A percentile compares a stretch with the other conserved stretches of the same genome.
Conservation (phyloP, 2,329 filamentous ascomycete genomes). For the Aschersonia sp. region DNA sequence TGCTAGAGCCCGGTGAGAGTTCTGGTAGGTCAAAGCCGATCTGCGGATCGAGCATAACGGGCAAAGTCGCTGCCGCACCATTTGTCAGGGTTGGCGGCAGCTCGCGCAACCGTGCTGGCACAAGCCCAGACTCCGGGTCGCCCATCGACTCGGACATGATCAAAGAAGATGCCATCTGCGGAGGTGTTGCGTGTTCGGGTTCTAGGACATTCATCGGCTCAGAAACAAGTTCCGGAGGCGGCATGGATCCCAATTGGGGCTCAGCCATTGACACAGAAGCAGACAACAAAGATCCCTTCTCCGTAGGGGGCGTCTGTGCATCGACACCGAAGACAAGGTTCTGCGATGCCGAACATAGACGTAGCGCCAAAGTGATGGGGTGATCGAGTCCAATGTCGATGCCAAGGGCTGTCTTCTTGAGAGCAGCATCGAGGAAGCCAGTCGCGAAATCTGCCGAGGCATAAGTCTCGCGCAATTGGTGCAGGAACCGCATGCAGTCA, state of each 20-base stretch:
- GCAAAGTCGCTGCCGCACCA: constrained; percentile 17
- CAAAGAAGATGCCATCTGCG: constrained; percentile 1
- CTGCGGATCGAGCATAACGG: constrained; percentile 5
- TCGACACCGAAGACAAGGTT: constrained; percentile 20
- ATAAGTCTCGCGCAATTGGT: constrained; percentile 77
- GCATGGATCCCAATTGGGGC: no score
- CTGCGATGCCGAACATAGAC: constrained; percentile 7
- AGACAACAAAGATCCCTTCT: constrained; percentile 30
- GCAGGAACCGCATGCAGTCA: constrained; percentile 85
- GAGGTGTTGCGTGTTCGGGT: background rate
- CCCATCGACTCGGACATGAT: no score
- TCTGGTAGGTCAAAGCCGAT: constrained; percentile 20
- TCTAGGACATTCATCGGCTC: no score
- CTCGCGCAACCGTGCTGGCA: no score
- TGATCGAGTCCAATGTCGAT: constrained; percentile 29
- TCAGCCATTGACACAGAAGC: constrained; percentile 14
- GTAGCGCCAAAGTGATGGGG: constrained; percentile 19
- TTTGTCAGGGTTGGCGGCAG: no score
- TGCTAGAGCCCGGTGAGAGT: constrained; percentile 30
- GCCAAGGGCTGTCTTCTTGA: constrained; percentile 74
- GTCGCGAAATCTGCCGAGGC: constrained; percentile 93
- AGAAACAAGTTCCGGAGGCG: no score
- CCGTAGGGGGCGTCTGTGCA: constrained; percentile 38
- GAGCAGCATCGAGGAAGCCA: constrained; percentile 82
- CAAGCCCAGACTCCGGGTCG: no score